Base-by-base conservation (phyloP, 345 rosid species). In the Streptanthus diversifolius region DNA sequence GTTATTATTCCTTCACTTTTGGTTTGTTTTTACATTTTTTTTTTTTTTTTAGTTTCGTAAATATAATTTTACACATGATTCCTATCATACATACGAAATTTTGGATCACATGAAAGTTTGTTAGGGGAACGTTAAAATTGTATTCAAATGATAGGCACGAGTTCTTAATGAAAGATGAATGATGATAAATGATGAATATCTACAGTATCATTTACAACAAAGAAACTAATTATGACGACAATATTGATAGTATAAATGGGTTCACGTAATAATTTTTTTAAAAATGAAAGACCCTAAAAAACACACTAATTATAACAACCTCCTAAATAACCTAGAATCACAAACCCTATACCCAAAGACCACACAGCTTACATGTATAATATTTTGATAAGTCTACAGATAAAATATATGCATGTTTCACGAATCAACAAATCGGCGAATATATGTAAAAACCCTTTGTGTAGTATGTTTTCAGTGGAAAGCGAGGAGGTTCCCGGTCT, bases 371-470 rank as follows among this genome's bases (percentile, higher is more conserved):
- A 68, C 51, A 76, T 69, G 51, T 18, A 69, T 59, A 52, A 45
- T 56, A 55, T 65, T 36, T 25, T 25, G 47, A 41, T 32, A 75
- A 68, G 36, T 75, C 48, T 75, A 51, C 12, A 21, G 37, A 61
- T 39, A 29, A 1, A 15, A 47, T 73, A 17, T 57, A 45, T 66
- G 68, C 22, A 56, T 51, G 21, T 33, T 60, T 68, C 57, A 70
- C 66, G 80, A 76, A 70, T 70, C 63, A 76, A 70, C 71, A 69
- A 76, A 76, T 76, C 63, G 63, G 59, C 51, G 51, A 51, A 10
- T 51, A 5, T 15, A 52, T 37, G 32, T 68, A 54, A 40, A 39
- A 25, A 59, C 4, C 19, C 66, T 19, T 57, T 22, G n/a, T 24
- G 8, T 44, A 12, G 18, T 59, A 32, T 24, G 30, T 70, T 22